phyloP scores from a whole-genome alignment of 2,329 filamentous ascomycete species.

The Gnomoniopsis sp. region DNA sequence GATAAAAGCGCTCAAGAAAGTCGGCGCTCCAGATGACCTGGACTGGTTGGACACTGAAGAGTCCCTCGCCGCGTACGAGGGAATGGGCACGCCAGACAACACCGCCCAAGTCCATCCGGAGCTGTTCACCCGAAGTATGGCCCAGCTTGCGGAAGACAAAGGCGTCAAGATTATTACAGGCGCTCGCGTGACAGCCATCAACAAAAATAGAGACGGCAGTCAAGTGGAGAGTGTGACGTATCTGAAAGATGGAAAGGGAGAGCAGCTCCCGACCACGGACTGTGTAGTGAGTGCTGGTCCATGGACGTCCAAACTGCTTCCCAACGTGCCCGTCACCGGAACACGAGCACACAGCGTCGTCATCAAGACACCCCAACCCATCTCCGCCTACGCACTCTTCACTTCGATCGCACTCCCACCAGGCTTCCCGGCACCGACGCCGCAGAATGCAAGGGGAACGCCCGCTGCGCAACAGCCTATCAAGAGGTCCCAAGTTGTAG shows the following conservation, averaged over 20 bases:
- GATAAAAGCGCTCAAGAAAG: constrained; percentile 21
- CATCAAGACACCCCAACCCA: constrained; percentile 34
- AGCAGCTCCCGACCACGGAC: constrained; percentile 23
- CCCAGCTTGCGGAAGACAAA: constrained; percentile 60
- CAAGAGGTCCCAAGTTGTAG: constrained; percentile 42
- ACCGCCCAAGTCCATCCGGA: constrained; percentile 79
- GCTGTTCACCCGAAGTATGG: constrained; percentile 72
- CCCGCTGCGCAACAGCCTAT: constrained; percentile 15
- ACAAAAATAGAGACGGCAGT: constrained; percentile 22
- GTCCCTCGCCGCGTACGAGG: constrained; percentile 36
- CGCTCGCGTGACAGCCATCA: constrained; percentile 26
- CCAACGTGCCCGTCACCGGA: constrained; percentile 37
- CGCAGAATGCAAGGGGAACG: constrained; percentile 18
- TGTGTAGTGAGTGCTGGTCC: constrained; percentile 39
- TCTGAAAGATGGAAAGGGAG: constrained; percentile 17
- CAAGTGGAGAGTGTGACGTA: constrained; percentile 18
- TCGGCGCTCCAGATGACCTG: constrained; percentile 52
- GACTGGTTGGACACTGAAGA: constrained; percentile 64
- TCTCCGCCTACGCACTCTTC: constrained; percentile 64
- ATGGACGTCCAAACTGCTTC: constrained; percentile 42
- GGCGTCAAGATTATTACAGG: constrained; percentile 50
- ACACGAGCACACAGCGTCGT: constrained; percentile 45
- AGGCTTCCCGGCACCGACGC: constrained; percentile 40
- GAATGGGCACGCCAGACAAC: constrained; percentile 47
- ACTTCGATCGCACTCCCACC: constrained; percentile 64